phyloP scores from a whole-genome alignment of 306 rosid species.

The Vigna nakashimae region DNA sequence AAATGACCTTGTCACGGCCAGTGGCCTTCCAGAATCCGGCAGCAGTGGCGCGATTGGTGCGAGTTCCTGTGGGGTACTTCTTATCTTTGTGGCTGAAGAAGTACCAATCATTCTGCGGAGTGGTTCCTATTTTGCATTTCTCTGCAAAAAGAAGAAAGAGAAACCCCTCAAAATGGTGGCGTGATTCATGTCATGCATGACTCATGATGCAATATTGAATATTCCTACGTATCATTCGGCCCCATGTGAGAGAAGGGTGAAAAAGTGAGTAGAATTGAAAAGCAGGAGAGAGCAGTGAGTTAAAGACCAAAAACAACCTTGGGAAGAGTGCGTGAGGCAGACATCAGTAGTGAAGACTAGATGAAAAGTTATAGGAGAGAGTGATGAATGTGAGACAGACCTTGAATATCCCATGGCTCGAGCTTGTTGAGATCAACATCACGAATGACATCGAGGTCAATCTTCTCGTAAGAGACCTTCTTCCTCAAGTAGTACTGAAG shows the following conservation, averaged over 20 bases:
- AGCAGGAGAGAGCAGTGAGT: background rate
- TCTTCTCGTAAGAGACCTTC: conserved; percentile 77
- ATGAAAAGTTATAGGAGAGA: no score
- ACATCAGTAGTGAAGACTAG: background rate
- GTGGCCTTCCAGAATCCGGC: conserved; percentile 99
- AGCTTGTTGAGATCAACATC: conserved; percentile 98
- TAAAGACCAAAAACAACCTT: no score
- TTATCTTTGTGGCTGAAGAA: conserved; percentile 97
- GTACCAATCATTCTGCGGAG: conserved; percentile 97
- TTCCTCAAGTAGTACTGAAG: conserved; percentile 81
- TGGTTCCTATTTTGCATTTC: conserved; percentile 90
- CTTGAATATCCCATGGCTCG: conserved; percentile 99
- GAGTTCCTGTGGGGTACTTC: conserved; percentile 95
- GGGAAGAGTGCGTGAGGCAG: background rate
- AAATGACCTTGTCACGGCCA: conserved; percentile 87
- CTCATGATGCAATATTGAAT: background rate
- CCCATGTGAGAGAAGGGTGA: conserved; percentile 13
- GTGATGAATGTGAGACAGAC: conserved; percentile 55
- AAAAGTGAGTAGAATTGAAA: background rate
- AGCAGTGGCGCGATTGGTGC: conserved; percentile 88
- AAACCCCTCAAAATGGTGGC: background rate
- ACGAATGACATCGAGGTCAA: conserved; percentile 86
- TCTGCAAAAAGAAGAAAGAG: conserved; percentile 50
- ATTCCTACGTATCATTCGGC: background rate
- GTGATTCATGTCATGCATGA: conserved; percentile 13